Base-by-base conservation (phyloP, 2,329 filamentous ascomycete genomes). In the Aspergillus aculeatus region DNA sequence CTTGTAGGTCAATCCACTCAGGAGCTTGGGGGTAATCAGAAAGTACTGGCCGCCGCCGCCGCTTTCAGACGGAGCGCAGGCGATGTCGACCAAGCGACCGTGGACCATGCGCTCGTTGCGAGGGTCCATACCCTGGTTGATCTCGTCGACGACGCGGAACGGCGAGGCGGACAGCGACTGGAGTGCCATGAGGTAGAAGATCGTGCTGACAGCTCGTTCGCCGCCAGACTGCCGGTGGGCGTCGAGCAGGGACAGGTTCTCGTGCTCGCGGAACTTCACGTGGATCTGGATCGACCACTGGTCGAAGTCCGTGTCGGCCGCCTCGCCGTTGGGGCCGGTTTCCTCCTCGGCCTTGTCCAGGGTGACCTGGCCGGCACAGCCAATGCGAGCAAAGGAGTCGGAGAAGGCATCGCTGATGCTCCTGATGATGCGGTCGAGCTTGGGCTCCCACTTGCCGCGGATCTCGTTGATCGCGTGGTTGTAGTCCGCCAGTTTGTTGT, bases 121-220 rank as follows among this genome's bases (percentile, higher is more conserved):
- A 48, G 94, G 95, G 75, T 99, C 95, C 95, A 99, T 99, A 66
- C 95, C 95, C 78, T 99, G 95, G 73, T 99, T 99, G 82, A 99
- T 99, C 80, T 99, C 95, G 77, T 99, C 95, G 60, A 99, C 95
- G 53, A 99, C 94, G 55, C 95, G 92, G 84, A 99, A 99, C 1
- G 95, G 95, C 3, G 93, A 92, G 69, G 92, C 90, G 16, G 95
- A 94, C 69, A 99, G 88, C 53, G 91, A 91, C 75, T 99, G 95
- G 26, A 99, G 85, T 5, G 95, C 92, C 93, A 99, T 98, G 58
- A 99, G 91, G 79, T 96, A 99, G 83, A 98, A 99, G 72, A 98
- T 96, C 14, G 95, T 99, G 23, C 92, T 96, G 23, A 99, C 94
- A 24, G 95, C 92, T 61, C 95, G 89, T 79, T 99, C 95, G 64